Evolutionary conservation across 768 basidiomycete genomes (phyloP), one percentile per base, ranked within the genome.

Genomic region (Xerocomus brunneocitrinus): DNA sequence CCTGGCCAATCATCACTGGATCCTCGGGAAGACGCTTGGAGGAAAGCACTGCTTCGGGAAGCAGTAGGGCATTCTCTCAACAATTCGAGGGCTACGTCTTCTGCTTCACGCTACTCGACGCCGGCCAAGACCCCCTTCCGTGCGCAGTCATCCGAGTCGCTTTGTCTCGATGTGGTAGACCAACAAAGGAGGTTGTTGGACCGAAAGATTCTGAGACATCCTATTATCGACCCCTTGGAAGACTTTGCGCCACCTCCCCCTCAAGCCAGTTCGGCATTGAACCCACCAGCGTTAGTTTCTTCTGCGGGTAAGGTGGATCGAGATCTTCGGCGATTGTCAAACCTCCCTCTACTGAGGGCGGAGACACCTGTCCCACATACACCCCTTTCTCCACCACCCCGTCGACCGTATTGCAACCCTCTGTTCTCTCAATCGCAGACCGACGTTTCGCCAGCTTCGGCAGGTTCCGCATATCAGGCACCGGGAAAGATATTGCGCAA

Each of bases 1-100:
- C 84, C 85, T n/a, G 82, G 79, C 25, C 67, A 78, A 53, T 81
- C 82, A 47, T 74, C 77, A 8, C 65, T 79, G 45, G 80, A 81
- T 63, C 70, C 78, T 16, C 72, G 73, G 19, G 84, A 85, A 38
- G 82, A 85, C 47, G 75, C 79, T 25, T 93, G 91, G 91, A 76
- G 90, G 55, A 88, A 81, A 66, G 83, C 83, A 0, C 68, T 93
- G 24, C 74, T 93, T 50, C 82, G 82, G 22, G 81, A 90, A 67
- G 91, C 89, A 34, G 89, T 93, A 19, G 82, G 84, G 49, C 84
- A 84, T 67, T 90, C 89, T 4, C 72, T 90, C 35, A 82, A 80
- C 55, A 80, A 76, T 50, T 80, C 78, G 22, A 79, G 77, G 59
- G 76, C 79, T 3, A 74, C 73, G 45, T 61, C 73, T 16, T 71